These are phyloP conservation scores for Kuraishia piskuri DNA, from an alignment of 805 yeast species.

Conservation along the genomic window DNA sequence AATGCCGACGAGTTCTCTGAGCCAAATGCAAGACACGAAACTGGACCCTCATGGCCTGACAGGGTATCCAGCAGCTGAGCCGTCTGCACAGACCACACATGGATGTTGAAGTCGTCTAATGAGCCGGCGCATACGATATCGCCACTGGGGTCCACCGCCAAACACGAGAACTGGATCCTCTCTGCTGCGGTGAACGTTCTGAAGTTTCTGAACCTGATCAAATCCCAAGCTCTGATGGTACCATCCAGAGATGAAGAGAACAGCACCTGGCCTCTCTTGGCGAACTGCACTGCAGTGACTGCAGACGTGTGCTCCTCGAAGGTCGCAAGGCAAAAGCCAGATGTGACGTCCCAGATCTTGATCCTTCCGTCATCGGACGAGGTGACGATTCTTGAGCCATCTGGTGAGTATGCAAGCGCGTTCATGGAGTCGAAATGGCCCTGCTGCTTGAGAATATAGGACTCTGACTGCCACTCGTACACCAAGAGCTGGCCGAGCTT, in stretches of 20 bases:
- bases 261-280: constrained; percentile 82
- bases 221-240: constrained; percentile 95
- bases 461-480: constrained; percentile 98
- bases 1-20: constrained; percentile 45
- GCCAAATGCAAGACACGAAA: constrained; percentile 82
- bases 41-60: constrained; percentile 94
- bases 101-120: constrained; percentile 79
- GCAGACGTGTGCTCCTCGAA: constrained; percentile 87
- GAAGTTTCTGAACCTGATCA: constrained; percentile 86
- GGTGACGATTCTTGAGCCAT: constrained; percentile 85
- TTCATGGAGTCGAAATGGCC: constrained; percentile 93
- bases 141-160: constrained; percentile 96
- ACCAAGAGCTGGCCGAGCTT: constrained; percentile 89
- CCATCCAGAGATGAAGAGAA: constrained; percentile 93
- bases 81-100: constrained; percentile 96
- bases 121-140: constrained; percentile 96
- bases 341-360: constrained; percentile 89
- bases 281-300: constrained; percentile 81
- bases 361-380: constrained; percentile 96
- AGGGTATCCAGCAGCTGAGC: constrained; percentile 82
- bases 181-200: constrained; percentile 89
- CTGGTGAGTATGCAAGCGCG: constrained; percentile 82
- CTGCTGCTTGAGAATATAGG: constrained; percentile 90
- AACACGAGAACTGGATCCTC: constrained; percentile 74
- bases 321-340: constrained; percentile 90